Evolutionary conservation across 2,329 filamentous ascomycete genomes (phyloP).

Genomic region (Xylaria sp.): DNA sequence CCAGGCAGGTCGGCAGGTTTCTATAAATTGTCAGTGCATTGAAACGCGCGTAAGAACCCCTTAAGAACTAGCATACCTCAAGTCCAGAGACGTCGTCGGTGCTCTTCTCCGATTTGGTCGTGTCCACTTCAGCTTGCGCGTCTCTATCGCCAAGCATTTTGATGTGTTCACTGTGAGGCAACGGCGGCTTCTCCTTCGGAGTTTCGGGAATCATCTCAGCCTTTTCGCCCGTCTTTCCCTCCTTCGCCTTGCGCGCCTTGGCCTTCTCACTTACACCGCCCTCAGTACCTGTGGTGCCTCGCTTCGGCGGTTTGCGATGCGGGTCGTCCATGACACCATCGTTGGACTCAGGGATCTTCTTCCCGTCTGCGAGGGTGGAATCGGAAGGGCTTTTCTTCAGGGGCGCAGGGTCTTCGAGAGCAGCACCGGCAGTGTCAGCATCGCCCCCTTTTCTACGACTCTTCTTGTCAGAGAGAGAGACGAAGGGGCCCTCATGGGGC

Average conservation of each 20-base stretch:
- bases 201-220: constrained; percentile 70
- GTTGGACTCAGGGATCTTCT: constrained; percentile 57
- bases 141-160: constrained; percentile 48
- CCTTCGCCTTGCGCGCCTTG: constrained; percentile 65
- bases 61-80: constrained; percentile 46
- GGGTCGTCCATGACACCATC: constrained; percentile 94
- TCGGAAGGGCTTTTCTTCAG: constrained; percentile 49
- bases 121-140: constrained; percentile 36
- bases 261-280: constrained; percentile 85
- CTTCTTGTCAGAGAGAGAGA: constrained; percentile 47
- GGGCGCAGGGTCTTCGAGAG: constrained; percentile 37
- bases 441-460: constrained; percentile 35
- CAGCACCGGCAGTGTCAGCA: constrained; percentile 25
- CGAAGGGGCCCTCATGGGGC: constrained; percentile 80
- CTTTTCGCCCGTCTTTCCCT: constrained; percentile 60
- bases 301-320: constrained; percentile 66
- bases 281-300: constrained; percentile 82
- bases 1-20: constrained; percentile 78
- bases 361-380: constrained; percentile 51
- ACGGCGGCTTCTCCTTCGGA: constrained; percentile 77
- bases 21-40: constrained; percentile 48
- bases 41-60: too few relatives aligned
- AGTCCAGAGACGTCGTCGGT: constrained; percentile 44
- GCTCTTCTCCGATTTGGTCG: constrained; percentile 40
- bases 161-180: constrained; percentile 75